Conservation (phyloP, 352 stramenopile species). For the Globisporangium echinulatum region DNA sequence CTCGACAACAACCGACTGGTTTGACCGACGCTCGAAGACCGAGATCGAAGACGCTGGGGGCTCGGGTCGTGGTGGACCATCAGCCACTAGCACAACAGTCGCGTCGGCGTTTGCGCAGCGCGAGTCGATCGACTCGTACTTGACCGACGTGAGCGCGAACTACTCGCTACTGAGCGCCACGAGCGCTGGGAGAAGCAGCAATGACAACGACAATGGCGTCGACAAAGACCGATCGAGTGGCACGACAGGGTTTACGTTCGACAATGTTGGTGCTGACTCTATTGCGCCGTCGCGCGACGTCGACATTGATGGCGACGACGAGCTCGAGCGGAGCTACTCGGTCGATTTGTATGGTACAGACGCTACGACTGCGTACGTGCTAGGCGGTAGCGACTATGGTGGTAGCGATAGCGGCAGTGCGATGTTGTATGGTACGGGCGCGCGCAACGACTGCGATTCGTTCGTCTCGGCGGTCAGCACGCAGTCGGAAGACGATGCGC, state of each 20-base stretch:
- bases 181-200: constrained; percentile 12
- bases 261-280: constrained; percentile 6
- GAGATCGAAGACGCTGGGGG: constrained; percentile 22
- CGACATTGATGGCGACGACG: constrained; percentile 11
- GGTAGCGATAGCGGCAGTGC: constrained; percentile 22
- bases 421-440: constrained; percentile 15
- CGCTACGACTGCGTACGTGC: constrained; percentile 2
- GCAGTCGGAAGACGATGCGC: constrained; percentile 52
- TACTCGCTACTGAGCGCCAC: constrained; percentile 9
- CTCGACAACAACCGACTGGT: constrained; percentile 33
- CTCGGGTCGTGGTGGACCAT: constrained; percentile 1
- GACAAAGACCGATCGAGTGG: constrained; percentile 1
- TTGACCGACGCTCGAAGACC: constrained; percentile 37
- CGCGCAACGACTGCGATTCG: constrained; percentile 20
- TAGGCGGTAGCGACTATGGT: constrained; percentile 18
- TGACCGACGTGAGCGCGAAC: constrained; percentile 11
- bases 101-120: constrained; percentile 7
- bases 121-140: constrained; percentile 10
- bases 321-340: constrained; percentile 10
- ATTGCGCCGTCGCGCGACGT: constrained; percentile 7
- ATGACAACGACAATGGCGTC: constrained; percentile 1
- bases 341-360: constrained; percentile 12
- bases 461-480: constrained; percentile 54
- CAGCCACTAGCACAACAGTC: neutral
- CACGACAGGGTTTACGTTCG: constrained; percentile 4